Evolutionary conservation across 83 land plant genomes (phyloP), one percentile per base, ranked within the genome.

Genomic region (Picea abies): DNA sequence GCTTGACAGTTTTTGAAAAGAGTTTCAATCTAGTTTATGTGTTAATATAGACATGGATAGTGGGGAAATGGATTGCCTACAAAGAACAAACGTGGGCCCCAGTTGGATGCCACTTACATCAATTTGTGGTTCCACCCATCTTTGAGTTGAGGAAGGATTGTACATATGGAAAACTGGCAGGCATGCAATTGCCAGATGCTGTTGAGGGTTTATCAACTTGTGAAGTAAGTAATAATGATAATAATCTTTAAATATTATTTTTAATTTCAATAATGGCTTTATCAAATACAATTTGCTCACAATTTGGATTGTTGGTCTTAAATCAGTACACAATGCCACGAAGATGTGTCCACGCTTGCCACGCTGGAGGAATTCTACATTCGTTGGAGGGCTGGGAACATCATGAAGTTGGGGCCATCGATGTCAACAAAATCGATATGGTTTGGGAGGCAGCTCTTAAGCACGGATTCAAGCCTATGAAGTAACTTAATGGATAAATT

Each of bases 121-220:
- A 97, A 60, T 97, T 97, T 73, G 99, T 97, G 60, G 98, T 95
- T 14, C 99, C 99, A 19, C 93, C 94, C 6, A 90, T 95, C 65
- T 23, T 86, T 61, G 83, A 82, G 41, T 85, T 84, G 75, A 84
- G 99, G 20, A 84, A 86, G 26, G 98, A 97, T 41, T 97, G 99
- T 84, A 95, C 96, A 12, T 97, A 97, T 79, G 98, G 96, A 25
- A 84, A 85, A 29, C 91, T 97, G 32, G 99, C 96, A 0, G 98
- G 95, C 80, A 95, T 97, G 98, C 85, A 62, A 69, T 79, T 97
- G 76, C 99, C 99, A 0, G 79, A 85, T 4, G 93, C 86, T 56
- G 94, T 89, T 19, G 73, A 90, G 84, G 99, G 96, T 11, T 69
- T 97, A 17, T 92, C 88, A 29, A 71, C 75, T 16, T 97, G 99